Percentiles rank a stretch among this genome's conserved stretches.
phyloP scores from a whole-genome alignment of 2,329 filamentous ascomycete genomes.

The Hypoxylon sp. region DNA sequence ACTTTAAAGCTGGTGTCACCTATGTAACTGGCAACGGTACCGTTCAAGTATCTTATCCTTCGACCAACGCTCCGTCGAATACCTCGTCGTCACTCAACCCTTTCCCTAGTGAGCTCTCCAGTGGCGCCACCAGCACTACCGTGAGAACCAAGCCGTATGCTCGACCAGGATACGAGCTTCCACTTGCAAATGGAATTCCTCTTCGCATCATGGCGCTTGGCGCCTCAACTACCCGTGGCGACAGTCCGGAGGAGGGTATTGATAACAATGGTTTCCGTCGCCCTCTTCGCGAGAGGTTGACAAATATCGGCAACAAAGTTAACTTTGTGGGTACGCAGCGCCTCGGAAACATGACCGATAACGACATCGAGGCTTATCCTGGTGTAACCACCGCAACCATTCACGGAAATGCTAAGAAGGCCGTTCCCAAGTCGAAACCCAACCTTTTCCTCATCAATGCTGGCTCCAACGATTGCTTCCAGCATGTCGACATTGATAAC shows the following conservation, averaged over 20 bases:
- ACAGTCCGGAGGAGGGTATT: slow-evolving; percentile 52
- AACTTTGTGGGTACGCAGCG: slow-evolving; percentile 56
- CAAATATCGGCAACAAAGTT: slow-evolving; percentile 52
- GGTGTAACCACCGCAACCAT: slow-evolving; percentile 53
- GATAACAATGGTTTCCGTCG: slow-evolving; percentile 56
- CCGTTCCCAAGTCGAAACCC: slow-evolving; percentile 51
- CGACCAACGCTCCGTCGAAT: slow-evolving; percentile 38
- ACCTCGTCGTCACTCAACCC: slow-evolving; percentile 41
- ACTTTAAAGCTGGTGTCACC: slow-evolving; percentile 49
- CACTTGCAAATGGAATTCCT: slow-evolving; percentile 53
- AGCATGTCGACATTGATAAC: slow-evolving; percentile 53
- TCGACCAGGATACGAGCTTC: slow-evolving; percentile 52
- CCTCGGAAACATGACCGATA: slow-evolving; percentile 56
- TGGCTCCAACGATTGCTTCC: slow-evolving; percentile 57
- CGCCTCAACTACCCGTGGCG: slow-evolving; percentile 54
- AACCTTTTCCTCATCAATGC: slow-evolving; percentile 57
- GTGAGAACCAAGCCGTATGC: slow-evolving; percentile 51
- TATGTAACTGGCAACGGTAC: slow-evolving; percentile 51
- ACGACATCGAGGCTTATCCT: slow-evolving; percentile 55
- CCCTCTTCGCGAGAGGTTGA: slow-evolving; percentile 56
- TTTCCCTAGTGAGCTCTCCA: slow-evolving; percentile 45
- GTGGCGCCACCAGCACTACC: slow-evolving; percentile 33
- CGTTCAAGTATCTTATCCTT: slow-evolving; percentile 42
- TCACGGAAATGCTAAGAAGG: slow-evolving; percentile 50
- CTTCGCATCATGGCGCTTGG: slow-evolving; percentile 55